Evolutionary conservation across 1,284 basidiomycete genomes (phyloP).

Genomic region (Prillingera fragicola): DNA sequence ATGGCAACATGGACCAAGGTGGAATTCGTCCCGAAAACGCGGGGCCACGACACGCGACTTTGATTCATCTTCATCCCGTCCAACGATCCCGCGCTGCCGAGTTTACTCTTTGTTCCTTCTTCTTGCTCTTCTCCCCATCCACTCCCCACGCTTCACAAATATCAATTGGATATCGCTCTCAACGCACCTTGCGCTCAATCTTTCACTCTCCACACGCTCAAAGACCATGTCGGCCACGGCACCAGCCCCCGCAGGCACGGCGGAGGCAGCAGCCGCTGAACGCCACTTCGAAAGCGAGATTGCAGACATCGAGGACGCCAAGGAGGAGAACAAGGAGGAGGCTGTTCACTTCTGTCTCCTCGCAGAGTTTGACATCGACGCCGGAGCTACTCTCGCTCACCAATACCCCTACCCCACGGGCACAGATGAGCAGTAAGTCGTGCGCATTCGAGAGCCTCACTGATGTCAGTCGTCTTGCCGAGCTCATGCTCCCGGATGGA

Average conservation of each 20-base stretch:
- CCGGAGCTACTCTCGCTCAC: constrained; percentile 82
- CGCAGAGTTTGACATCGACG: constrained; percentile 92
- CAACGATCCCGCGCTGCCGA: too few relatives aligned
- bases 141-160: constrained; percentile 4
- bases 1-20: too few relatives aligned
- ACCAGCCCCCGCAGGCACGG: not conserved
- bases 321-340: constrained; percentile 42
- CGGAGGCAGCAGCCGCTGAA: constrained; percentile 8
- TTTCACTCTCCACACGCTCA: not conserved
- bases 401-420: constrained; percentile 90
- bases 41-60: too few relatives aligned
- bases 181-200: not conserved
- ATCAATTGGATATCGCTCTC: too few relatives aligned
- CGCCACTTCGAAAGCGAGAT: constrained; percentile 21
- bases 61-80: too few relatives aligned
- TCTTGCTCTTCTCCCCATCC: not conserved
- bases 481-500: constrained; percentile 97
- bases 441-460: not conserved
- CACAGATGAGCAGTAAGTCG: constrained; percentile 78
- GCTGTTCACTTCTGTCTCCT: constrained; percentile 88
- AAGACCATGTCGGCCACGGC: not conserved
- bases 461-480: constrained; percentile 70
- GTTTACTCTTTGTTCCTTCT: too few relatives aligned
- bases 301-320: constrained; percentile 7
- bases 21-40: too few relatives aligned